phyloP scores from a whole-genome alignment of 2,329 filamentous ascomycete genomes.

The Aspergillus sp. region DNA sequence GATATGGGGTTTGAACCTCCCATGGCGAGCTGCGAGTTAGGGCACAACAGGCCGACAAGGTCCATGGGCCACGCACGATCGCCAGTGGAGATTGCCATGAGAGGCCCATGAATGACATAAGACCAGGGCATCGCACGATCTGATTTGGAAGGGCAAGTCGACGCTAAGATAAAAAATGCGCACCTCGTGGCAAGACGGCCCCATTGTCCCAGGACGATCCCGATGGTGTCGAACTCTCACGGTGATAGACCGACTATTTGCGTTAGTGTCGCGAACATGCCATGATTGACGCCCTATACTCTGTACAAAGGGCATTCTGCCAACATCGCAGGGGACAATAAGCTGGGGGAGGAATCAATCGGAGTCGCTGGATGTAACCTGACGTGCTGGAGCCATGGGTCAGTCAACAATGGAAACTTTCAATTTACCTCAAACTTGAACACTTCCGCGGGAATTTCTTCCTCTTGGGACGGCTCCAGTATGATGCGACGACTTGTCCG shows the following conservation, averaged over 20 bases:
- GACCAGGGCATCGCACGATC: conserved; percentile 2
- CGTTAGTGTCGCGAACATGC: neutral
- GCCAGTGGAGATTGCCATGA: conserved; percentile 7
- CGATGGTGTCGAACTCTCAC: conserved; percentile 7
- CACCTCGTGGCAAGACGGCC: conserved; percentile 8
- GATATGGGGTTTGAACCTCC: neutral
- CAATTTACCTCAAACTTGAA: conserved; percentile 2
- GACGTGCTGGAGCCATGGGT: neutral
- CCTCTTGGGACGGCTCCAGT: neutral
- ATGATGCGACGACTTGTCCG: neutral
- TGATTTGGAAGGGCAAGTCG: conserved; percentile 8
- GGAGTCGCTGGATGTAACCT: neutral
- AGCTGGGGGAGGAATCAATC: neutral
- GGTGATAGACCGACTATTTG: conserved; percentile 5
- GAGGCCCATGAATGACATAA: conserved; percentile 7
- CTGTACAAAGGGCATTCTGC: neutral
- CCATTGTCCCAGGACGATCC: conserved; percentile 9
- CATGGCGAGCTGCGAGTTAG: conserved; percentile 1
- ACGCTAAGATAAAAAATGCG: conserved; percentile 6
- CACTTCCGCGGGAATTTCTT: neutral
- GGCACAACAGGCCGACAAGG: neutral
- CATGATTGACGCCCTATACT: neutral
- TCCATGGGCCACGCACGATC: neutral
- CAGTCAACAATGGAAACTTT: neutral
- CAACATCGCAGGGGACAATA: neutral